Evolutionary conservation across 495 filamentous ascomycete species (phyloP).

Genomic region (Cryomyces minteri): DNA sequence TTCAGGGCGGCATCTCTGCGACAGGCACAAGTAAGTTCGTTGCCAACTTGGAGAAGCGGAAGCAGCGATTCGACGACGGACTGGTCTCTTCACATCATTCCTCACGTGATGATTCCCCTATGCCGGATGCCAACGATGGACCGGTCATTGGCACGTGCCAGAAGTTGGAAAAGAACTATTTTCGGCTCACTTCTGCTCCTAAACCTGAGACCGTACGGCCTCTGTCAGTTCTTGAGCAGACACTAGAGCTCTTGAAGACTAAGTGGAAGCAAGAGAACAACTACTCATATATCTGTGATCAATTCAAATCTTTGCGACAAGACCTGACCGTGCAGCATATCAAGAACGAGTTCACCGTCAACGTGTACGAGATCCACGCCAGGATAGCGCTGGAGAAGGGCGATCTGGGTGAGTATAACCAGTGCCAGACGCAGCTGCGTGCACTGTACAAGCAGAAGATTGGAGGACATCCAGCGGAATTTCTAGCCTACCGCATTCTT

Average conservation of each 20-base stretch:
- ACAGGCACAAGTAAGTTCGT: conserved; percentile 66
- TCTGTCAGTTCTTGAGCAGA: conserved; percentile 57
- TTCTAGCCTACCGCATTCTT: conserved; percentile 98
- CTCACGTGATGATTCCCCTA: conserved; percentile 30
- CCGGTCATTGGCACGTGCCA: conserved; percentile 75
- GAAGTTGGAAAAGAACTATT: conserved; percentile 81
- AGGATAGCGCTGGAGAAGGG: conserved; percentile 96
- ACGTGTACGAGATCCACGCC: conserved; percentile 93
- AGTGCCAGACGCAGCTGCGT: conserved; percentile 95
- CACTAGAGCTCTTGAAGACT: conserved; percentile 72
- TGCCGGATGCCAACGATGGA: conserved; percentile 41
- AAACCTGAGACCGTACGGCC: conserved; percentile 78
- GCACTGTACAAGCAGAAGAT: conserved; percentile 72
- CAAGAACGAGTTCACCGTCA: conserved; percentile 85
- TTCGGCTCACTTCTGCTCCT: conserved; percentile 79
- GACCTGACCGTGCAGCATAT: conserved; percentile 97
- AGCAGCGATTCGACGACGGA: conserved; percentile 55
- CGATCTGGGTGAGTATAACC: conserved; percentile 99
- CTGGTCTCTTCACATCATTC: conserved; percentile 1
- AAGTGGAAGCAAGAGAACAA: conserved; percentile 92
- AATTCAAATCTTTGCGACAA: conserved; percentile 97
- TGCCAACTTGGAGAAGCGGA: conserved; percentile 73
- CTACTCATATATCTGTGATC: conserved; percentile 94
- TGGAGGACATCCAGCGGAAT: conserved; percentile 83
- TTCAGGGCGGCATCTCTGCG: conserved; percentile 20